Evolutionary conservation across 345 rosid genomes (phyloP).

Genomic region (Turritis glabra): DNA sequence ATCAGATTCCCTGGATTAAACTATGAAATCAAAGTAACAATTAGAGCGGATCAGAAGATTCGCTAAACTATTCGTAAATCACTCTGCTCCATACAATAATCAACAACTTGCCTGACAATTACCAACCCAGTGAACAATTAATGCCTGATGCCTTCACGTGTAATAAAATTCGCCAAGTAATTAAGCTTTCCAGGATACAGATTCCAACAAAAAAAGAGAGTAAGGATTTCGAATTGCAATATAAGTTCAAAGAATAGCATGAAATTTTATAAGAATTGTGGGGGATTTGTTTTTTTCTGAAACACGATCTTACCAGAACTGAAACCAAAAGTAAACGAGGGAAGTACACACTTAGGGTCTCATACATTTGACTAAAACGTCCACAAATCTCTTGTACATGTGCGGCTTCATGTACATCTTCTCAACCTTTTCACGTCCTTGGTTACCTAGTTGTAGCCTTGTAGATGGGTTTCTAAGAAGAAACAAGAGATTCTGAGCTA

Average conservation of each 20-base stretch:
- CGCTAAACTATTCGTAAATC: slow-evolving; percentile 12
- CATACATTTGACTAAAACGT: slow-evolving; percentile 80
- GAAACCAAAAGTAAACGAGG: slow-evolving; percentile 7
- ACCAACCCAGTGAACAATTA: not conserved
- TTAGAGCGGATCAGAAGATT: not conserved
- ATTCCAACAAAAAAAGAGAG: not conserved
- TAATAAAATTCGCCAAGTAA: not conserved
- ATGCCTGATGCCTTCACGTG: slow-evolving; percentile 23
- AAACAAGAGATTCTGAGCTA: slow-evolving; percentile 59
- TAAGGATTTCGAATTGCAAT: not conserved
- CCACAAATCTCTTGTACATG: slow-evolving; percentile 84
- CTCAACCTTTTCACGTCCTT: slow-evolving; percentile 71
- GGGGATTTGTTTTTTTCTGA: not conserved
- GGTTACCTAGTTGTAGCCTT: slow-evolving; percentile 66
- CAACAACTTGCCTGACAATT: slow-evolving; percentile 5
- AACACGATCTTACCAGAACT: not conserved
- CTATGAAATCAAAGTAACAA: not conserved
- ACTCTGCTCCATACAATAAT: slow-evolving; percentile 25
- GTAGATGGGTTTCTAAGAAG: slow-evolving; percentile 60
- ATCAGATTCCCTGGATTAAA: slow-evolving; percentile 13
- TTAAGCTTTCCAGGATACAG: not conserved
- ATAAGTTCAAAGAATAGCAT: slow-evolving; percentile 18
- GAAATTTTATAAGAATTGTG: slow-evolving; percentile 15
- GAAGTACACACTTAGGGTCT: slow-evolving; percentile 42
- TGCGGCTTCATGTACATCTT: slow-evolving; percentile 80